Conservation (phyloP, 169 alveolate genomes). For the Theileria equi region DNA sequence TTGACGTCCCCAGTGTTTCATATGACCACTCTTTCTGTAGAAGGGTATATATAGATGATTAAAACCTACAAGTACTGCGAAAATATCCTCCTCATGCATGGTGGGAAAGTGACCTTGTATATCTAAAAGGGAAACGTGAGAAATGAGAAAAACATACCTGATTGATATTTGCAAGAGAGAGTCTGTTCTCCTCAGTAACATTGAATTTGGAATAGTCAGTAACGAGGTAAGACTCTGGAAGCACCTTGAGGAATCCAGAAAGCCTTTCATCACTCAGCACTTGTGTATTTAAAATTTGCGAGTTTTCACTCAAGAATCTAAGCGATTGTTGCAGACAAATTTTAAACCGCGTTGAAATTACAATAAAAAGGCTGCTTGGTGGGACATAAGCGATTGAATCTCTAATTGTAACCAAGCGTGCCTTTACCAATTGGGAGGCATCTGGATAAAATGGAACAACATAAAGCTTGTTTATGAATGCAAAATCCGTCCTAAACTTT, state of each 20-base stretch:
- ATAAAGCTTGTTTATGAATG: slow-evolving; percentile 57
- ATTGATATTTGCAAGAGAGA: slow-evolving; percentile 62
- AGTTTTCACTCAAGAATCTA: slow-evolving; percentile 6
- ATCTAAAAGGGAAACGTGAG: slow-evolving; percentile 58
- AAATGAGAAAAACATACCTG: slow-evolving; percentile 18
- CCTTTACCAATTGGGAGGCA: slow-evolving; percentile 64
- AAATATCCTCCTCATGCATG: slow-evolving; percentile 87
- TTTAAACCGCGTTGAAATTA: slow-evolving; percentile 48
- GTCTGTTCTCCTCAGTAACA: slow-evolving; percentile 32
- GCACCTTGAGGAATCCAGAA: slow-evolving; percentile 42
- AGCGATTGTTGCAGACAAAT: slow-evolving; percentile 14
- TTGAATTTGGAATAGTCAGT: slow-evolving; percentile 39
- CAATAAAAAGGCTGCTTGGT: slow-evolving; percentile 55
- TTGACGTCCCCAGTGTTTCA: slow-evolving; percentile 85
- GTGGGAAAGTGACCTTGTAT: slow-evolving; percentile 83
- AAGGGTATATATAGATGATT: background rate
- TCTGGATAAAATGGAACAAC: slow-evolving; percentile 77
- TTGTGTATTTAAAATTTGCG: slow-evolving; percentile 1
- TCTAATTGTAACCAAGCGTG: slow-evolving; percentile 52
- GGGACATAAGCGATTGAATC: slow-evolving; percentile 67
- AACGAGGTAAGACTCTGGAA: slow-evolving; percentile 59
- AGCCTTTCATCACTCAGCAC: slow-evolving; percentile 52
- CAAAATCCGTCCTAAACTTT: slow-evolving; percentile 40
- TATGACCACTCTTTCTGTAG: slow-evolving; percentile 59
- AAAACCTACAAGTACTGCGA: slow-evolving; percentile 74